Evolutionary conservation across 768 basidiomycete genomes (phyloP), one percentile per base, ranked within the genome.

Genomic region (Phaffia tasmanica): DNA sequence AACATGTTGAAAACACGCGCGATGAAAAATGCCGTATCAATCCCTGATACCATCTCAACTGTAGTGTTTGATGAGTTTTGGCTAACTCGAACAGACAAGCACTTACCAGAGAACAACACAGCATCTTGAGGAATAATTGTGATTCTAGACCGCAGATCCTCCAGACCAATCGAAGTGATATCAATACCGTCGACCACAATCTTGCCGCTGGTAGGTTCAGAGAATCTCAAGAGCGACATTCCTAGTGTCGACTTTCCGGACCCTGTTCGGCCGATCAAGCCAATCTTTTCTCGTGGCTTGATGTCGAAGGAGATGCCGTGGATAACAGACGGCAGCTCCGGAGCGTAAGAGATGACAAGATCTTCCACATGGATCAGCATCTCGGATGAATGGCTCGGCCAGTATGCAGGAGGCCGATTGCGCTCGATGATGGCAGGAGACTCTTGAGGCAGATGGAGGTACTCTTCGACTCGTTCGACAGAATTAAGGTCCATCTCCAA

Each of bases 161-260:
- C 83, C 21, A 92, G 77, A 16, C 90, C 89, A 64, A 95, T 91
- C 3, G 79, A 85, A 0, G 85, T 85, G 61, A 91, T 89, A 72
- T 93, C 90, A 66, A 93, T 85, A 5, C 89, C 91, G 69, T 92
- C 91, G 23, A 94, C 84, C 56, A 87, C 35, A 60, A 95, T 90
- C 27, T 80, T 81, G 0, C 92, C 92, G 19, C 78, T 78, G 2
- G 80, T 32, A 0, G 91, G 89, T 72, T 94, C 90, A 21, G 86
- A 85, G 72, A 93, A 92, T 70, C 89, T 83, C 61, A 93, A 76
- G 19, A 93, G 79, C 72, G 86, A 86, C 87, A 88, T 89, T 0
- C 88, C 88, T 61, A 93, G 79, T 0, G 89, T 90, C 21, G 64
- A 69, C 60, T 73, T 71, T 21, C 84, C 84, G 65, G 84, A 86